Evolutionary conservation across 2,329 filamentous ascomycete species (phyloP).

Genomic region (Colletotrichum lentis): DNA sequence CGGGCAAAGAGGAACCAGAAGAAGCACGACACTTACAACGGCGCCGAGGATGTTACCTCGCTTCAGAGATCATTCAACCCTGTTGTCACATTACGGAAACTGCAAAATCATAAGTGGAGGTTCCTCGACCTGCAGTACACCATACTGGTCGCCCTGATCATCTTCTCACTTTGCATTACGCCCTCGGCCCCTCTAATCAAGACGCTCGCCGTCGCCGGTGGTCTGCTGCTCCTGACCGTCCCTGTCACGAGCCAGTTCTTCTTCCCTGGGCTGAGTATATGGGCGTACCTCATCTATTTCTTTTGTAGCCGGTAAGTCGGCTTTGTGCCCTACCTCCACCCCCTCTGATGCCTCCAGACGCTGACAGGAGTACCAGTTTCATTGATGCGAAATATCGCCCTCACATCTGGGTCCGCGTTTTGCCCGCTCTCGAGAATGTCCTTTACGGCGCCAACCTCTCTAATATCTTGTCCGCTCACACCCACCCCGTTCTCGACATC

Average conservation of each 20-base stretch:
- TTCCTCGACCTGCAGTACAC: slow-evolving; percentile 87
- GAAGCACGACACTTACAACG: slow-evolving; percentile 46
- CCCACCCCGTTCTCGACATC: slow-evolving; percentile 82
- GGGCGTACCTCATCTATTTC: slow-evolving; percentile 89
- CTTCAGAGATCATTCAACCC: slow-evolving; percentile 86
- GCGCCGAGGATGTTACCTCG: slow-evolving; percentile 70
- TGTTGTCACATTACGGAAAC: slow-evolving; percentile 75
- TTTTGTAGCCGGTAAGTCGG: slow-evolving; percentile 86
- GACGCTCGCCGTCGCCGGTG: slow-evolving; percentile 71
- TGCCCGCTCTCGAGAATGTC: slow-evolving; percentile 94
- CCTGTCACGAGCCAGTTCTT: slow-evolving; percentile 92
- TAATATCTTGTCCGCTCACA: slow-evolving; percentile 92
- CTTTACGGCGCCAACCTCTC: slow-evolving; percentile 95
- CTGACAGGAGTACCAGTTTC: slow-evolving; percentile 66
- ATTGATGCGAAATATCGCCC: slow-evolving; percentile 88
- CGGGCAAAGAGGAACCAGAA: slow-evolving; percentile 52
- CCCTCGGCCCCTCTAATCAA: slow-evolving; percentile 83
- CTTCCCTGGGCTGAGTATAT: slow-evolving; percentile 83
- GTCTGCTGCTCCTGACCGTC: slow-evolving; percentile 76
- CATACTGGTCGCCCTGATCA: slow-evolving; percentile 74
- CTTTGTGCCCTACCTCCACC: no score
- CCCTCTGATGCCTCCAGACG: not conserved
- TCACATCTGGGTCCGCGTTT: slow-evolving; percentile 93
- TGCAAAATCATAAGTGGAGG: slow-evolving; percentile 82
- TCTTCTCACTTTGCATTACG: slow-evolving; percentile 86